Conservation (phyloP, 2,329 filamentous ascomycete species). For the Claviceps sp. region DNA sequence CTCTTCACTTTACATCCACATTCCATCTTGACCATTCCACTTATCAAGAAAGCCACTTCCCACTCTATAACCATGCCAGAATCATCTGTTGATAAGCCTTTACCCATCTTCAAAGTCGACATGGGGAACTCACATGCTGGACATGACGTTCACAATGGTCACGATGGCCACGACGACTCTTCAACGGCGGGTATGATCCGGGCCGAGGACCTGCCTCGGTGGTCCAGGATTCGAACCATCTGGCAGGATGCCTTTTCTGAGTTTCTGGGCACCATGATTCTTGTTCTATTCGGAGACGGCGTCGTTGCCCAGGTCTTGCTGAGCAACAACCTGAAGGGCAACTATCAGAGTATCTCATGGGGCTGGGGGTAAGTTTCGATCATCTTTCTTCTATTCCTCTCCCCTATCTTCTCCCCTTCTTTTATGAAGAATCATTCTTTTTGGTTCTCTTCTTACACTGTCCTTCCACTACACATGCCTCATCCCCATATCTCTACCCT, state of each 20-base stretch:
- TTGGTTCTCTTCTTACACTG: too few species aligned
- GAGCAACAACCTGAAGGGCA: conserved; percentile 33
- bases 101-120: conserved; percentile 17
- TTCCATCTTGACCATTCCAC: conserved; percentile 16
- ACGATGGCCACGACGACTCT: conserved; percentile 11
- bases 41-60: conserved; percentile 1
- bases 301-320: conserved; percentile 57
- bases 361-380: conserved; percentile 30
- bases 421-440: neutral
- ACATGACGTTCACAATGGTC: too few species aligned
- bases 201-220: conserved; percentile 21
- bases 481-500: too few species aligned
- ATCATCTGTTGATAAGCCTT: conserved; percentile 20
- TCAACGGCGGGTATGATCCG: conserved; percentile 6
- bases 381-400: neutral
- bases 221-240: conserved; percentile 37
- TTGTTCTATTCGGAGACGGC: conserved; percentile 59
- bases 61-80: conserved; percentile 20
- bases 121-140: conserved; percentile 12
- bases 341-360: conserved; percentile 36
- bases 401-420: neutral
- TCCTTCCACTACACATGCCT: too few species aligned
- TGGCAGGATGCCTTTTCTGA: conserved; percentile 50
- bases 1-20: neutral
- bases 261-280: conserved; percentile 54